Base-by-base conservation (phyloP, 1,139 yeast genomes). In the Candida tetrigidarum region DNA sequence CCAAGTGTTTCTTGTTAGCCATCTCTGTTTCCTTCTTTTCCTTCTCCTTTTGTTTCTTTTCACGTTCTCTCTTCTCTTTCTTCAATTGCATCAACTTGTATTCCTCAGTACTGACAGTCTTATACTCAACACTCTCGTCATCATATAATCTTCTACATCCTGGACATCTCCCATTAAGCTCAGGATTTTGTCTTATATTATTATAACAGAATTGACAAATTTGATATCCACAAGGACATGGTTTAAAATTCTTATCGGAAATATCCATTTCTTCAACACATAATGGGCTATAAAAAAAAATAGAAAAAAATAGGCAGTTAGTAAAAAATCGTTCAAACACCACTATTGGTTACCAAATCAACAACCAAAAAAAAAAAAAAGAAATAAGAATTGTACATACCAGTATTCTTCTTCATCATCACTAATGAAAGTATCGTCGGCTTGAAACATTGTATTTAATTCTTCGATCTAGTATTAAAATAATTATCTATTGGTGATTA, bases 191-290 rank as follows among this genome's bases (percentile, higher is more conserved):
- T 55, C 97, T 81, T 58, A 95, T 95, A 64, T 92, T 93, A 70
- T 95, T 93, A 75, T 92, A 95, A 65, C 99, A 95, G 62, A 95
- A 95, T 74, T 93, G 98, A 67, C 99, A 95, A 49, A 93, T 89
- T 63, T 95, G 99, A 62, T 95, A 95, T 10, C 99, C 99, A 72
- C 99, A 95, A 1, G 98, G 99, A 74, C 99, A 95, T 5, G 99
- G 99, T 65, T 87, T 90, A 78, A 95, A 95, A 68, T 92, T 90
- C 63, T 88, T 89, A 67, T 95, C 99, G 15, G 96, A 86, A 37
- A 92, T 83, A 66, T 93, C 99, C 92, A 93, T 84, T 63, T 93
- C 97, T 67, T 93, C 99, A 60, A 91, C 95, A 74, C 99, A 93
- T 52, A 93, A 80, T 49, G 98, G 99, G 69, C 96, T 69, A 52